Evolutionary conservation across 371 early-diverging fungal species (phyloP), one percentile per base, ranked within the genome.

Genomic region (Mitosporidium daphniae): DNA sequence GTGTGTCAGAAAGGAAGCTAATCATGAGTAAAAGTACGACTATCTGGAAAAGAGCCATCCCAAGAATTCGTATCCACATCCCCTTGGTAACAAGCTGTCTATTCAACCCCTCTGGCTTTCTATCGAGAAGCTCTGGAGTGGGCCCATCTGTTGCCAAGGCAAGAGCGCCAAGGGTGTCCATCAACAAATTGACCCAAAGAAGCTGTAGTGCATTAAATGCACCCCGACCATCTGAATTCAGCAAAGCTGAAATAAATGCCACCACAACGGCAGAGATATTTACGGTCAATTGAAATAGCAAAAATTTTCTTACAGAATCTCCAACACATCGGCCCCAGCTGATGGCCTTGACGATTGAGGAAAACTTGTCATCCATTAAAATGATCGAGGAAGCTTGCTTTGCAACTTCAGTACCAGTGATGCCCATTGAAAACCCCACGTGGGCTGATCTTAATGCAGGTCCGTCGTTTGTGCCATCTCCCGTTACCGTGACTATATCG

Each of bases 401-500:
- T 23, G 84, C 80, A 1, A 84, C 73, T 41, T 82, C 82, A 2
- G 89, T 82, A 25, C 93, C 89, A 19, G 70, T 50, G 36, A 82
- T 70, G 27, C 93, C 89, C 93, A 86, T 82, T 30, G 62, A 55
- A 44, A 84, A 84, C 7, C 89, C 93, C 27, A 91, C 73, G 44
- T 91, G 77, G 15, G 86, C 86, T 38, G 60, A 43, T 43, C 74
- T 74, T 22, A 89, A 56, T 2, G 84, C 77, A 4, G 82, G 84
- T 1, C 68, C 78, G 44, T 91, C 91, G 50, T 84, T 91, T 26
- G 86, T 74, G 23, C 84, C 91, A 45, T 84, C 86, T 26, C 84
- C 82, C 2, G 82, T 84, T 42, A 82, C 74, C 11, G 70, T 82
- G 10, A 84, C 84, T 11, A 78, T 65, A 38, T 82, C 72, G 14